Evolutionary conservation across 495 filamentous ascomycete genomes (phyloP), one percentile per base, ranked within the genome.

Genomic region (Filosporella fistucella): DNA sequence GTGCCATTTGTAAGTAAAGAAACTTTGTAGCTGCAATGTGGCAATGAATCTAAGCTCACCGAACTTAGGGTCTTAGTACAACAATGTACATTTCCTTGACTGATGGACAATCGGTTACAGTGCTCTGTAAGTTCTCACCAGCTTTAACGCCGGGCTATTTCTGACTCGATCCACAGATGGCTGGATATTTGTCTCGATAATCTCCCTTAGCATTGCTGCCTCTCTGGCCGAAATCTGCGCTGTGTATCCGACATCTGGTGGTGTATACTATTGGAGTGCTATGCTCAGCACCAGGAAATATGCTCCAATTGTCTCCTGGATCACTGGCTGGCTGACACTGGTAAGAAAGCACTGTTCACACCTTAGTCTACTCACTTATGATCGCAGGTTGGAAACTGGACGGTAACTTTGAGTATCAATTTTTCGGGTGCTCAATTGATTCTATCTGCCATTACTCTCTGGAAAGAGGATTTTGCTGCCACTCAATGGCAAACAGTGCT

Each of bases 81-180:
- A 86, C 83, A 20, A 68, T 86, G 47, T 79, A 76, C 60, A 82
- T 84, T 54, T 77, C 79, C 4, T 69, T 87, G 14, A 72, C 71
- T 26, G 79, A 85, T 54, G 81, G 83, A 32, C 78, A 84, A 57
- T 72, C 73, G 24, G 76, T 72, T 14, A 69, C 68, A 20, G 58
- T 72, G 24, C 49, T 72, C 38, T 72, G n/a, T n/a, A n/a, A n/a
- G n/a, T n/a, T n/a, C n/a, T n/a, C n/a, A n/a, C n/a, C n/a, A n/a
- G n/a, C n/a, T n/a, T n/a, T n/a, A n/a, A n/a, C n/a, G n/a, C n/a
- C n/a, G n/a, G n/a, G n/a, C n/a, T n/a, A n/a, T n/a, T n/a, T n/a
- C n/a, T n/a, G n/a, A n/a, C n/a, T n/a, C n/a, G n/a, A n/a, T n/a
- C n/a, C n/a, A n/a, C n/a, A n/a, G n/a, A 61, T 54, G 68, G 69